Conservation (phyloP, 495 filamentous ascomycete genomes). For the Cenococcum geophilum region DNA sequence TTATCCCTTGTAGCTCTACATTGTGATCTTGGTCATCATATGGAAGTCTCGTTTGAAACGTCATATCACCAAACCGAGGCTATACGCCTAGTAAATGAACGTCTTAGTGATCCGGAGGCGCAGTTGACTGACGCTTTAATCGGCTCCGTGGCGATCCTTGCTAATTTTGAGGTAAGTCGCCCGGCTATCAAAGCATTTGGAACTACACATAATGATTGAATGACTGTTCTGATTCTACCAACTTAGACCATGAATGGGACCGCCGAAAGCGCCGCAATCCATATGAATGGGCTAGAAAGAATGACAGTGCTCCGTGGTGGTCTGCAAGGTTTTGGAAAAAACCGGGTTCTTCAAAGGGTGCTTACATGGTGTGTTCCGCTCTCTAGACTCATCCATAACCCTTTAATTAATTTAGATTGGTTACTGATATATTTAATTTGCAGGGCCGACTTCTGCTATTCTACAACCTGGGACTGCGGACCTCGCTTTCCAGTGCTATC, state of each 20-base stretch:
- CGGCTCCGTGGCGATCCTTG: neutral
- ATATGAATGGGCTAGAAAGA: neutral
- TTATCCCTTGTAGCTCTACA: neutral
- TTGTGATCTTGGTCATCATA: neutral
- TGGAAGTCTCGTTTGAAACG: neutral
- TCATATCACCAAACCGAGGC: neutral
- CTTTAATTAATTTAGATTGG: neutral
- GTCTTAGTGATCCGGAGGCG: neutral
- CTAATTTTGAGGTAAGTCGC: neutral
- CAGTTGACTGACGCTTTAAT: neutral
- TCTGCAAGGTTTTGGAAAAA: neutral
- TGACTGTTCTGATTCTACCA: too few species aligned
- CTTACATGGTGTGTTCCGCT: neutral
- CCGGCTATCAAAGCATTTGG: too few species aligned
- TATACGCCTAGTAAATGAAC: neutral
- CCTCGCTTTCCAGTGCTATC: neutral
- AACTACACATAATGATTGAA: neutral
- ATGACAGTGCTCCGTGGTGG: slow-evolving; percentile 4
- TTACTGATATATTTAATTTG: neutral
- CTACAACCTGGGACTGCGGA: neutral
- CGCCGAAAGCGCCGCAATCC: neutral
- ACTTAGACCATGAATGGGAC: neutral
- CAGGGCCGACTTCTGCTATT: neutral
- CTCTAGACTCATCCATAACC: neutral
- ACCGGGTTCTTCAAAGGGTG: neutral